Evolutionary conservation across 352 stramenopile species (phyloP).

Genomic region (Pythium phragmitis): DNA sequence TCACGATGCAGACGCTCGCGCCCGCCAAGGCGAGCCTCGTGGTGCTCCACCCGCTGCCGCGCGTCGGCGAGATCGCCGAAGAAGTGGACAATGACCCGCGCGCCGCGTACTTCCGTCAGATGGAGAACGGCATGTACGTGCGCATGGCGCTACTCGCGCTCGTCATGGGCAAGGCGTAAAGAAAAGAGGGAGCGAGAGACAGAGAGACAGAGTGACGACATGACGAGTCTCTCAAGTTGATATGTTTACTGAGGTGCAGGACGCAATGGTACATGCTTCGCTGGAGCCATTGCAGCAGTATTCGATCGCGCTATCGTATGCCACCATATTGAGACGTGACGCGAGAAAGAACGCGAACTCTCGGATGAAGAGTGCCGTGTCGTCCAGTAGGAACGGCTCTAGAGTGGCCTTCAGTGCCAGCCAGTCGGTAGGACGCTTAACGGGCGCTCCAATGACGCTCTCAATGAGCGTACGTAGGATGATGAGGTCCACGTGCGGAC

Average conservation of each 20-base stretch:
- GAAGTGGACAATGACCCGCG: conserved; percentile 96
- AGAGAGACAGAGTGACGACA: too few species aligned
- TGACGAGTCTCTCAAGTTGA: too few species aligned
- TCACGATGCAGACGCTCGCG: conserved; percentile 67
- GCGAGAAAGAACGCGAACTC: conserved; percentile 67
- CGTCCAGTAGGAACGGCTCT: conserved; percentile 64
- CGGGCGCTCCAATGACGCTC: conserved; percentile 52
- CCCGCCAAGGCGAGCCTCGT: conserved; percentile 91
- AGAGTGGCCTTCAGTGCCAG: conserved; percentile 47
- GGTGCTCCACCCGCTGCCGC: conserved; percentile 98
- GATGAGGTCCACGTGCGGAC: conserved; percentile 59
- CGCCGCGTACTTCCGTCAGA: conserved; percentile 97
- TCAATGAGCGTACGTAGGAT: conserved; percentile 66
- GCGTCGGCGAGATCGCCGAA: conserved; percentile 96
- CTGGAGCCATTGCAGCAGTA: conserved; percentile 46
- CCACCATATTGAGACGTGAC: conserved; percentile 61
- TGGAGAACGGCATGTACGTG: conserved; percentile 99
- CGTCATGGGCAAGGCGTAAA: conserved; percentile 83
- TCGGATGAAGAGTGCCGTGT: conserved; percentile 51
- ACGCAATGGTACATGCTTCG: background rate
- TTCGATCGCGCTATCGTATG: conserved; percentile 63
- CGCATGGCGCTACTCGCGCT: conserved; percentile 97
- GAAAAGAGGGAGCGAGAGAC: background rate
- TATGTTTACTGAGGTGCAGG: background rate
- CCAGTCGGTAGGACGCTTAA: conserved; percentile 15